phyloP scores from a whole-genome alignment of 768 basidiomycete genomes.

The Steccherinum ochraceum region DNA sequence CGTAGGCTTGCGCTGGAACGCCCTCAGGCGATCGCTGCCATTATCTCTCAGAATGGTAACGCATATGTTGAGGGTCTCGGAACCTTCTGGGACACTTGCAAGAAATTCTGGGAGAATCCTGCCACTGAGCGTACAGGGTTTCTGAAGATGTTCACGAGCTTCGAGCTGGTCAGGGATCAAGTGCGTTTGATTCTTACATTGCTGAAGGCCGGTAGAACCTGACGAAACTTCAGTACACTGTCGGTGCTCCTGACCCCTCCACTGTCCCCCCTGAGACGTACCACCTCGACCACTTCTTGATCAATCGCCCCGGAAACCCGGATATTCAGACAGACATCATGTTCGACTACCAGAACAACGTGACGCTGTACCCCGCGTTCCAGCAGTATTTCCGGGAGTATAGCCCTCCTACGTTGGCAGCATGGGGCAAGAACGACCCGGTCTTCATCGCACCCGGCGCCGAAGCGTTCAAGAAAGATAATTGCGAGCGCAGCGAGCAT shows the following conservation, averaged over 20 bases:
- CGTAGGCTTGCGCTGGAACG: conserved; percentile 34
- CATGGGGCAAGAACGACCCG: conserved; percentile 43
- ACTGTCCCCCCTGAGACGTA: conserved; percentile 32
- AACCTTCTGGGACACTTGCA: conserved; percentile 30
- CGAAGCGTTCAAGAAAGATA: conserved; percentile 35
- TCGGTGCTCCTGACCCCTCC: conserved; percentile 30
- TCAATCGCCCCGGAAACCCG: conserved; percentile 31
- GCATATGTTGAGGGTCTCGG: conserved; percentile 40
- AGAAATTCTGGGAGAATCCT: conserved; percentile 27
- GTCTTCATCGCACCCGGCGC: conserved; percentile 40
- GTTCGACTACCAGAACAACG: conserved; percentile 35
- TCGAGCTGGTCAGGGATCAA: conserved; percentile 29
- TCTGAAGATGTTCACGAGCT: conserved; percentile 17
- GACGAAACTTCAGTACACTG: conserved; percentile 34
- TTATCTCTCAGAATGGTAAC: conserved; percentile 45
- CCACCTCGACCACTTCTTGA: conserved; percentile 35
- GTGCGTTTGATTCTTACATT: too few relatives aligned
- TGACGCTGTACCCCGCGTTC: conserved; percentile 36
- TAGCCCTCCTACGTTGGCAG: conserved; percentile 35
- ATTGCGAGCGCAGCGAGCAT: too few relatives aligned
- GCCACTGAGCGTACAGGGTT: conserved; percentile 21
- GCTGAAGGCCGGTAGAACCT: too few relatives aligned
- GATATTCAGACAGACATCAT: conserved; percentile 40
- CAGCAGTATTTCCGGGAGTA: conserved; percentile 35
- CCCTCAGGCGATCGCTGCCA: conserved; percentile 35